phyloP scores from a whole-genome alignment of 2,329 filamentous ascomycete species.

The Purpureocillium takamizusanense region DNA sequence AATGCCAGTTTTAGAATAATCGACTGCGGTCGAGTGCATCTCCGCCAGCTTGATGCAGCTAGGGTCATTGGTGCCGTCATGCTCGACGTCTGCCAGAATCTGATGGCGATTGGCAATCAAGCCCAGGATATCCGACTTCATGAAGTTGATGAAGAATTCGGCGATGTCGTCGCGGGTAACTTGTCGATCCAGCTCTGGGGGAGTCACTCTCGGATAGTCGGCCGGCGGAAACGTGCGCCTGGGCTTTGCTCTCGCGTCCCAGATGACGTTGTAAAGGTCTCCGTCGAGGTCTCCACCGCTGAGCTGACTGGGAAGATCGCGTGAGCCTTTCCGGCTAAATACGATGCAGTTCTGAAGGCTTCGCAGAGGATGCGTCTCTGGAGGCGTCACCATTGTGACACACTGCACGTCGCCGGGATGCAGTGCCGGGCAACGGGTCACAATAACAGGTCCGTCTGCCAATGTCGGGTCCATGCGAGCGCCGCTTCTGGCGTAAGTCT shows the following conservation, averaged over 20 bases:
- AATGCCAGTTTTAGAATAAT: constrained; percentile 69
- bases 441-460: constrained; percentile 37
- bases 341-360: constrained; percentile 64
- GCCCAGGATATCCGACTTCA: constrained; percentile 57
- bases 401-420: constrained; percentile 74
- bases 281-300: constrained; percentile 80
- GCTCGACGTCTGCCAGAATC: constrained; percentile 51
- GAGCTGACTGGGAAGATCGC: constrained; percentile 71
- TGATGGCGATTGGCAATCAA: constrained; percentile 57
- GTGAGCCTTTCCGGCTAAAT: constrained; percentile 61
- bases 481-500: constrained; percentile 12
- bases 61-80: constrained; percentile 38
- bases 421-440: constrained; percentile 73
- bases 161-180: constrained; percentile 62
- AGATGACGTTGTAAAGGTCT: constrained; percentile 74
- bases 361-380: constrained; percentile 47
- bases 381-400: constrained; percentile 53
- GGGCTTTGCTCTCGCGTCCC: constrained; percentile 47
- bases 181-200: constrained; percentile 48
- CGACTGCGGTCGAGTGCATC: constrained; percentile 62
- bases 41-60: constrained; percentile 48
- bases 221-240: constrained; percentile 43
- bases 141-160: constrained; percentile 72
- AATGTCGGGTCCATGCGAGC: constrained; percentile 19
- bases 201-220: constrained; percentile 54